Evolutionary conservation across 179 eudicot genomes (phyloP), one percentile per base, ranked within the genome.

Genomic region (Heliamphora pulchella): DNA sequence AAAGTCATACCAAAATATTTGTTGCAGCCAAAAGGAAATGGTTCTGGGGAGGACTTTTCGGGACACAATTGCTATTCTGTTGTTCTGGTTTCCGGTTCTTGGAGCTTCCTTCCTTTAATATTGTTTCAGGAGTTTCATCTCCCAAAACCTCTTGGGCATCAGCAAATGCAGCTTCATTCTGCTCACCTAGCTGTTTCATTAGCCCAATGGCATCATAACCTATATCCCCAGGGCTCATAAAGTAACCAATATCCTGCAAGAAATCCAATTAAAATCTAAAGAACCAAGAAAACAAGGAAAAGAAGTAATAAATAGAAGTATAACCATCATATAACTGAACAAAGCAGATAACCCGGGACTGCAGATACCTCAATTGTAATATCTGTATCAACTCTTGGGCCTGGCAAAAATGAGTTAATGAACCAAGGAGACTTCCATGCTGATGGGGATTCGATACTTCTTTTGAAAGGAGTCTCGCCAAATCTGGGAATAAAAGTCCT

Each of bases 391-490:
- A 92, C 86, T 83, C 91, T 90, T 62, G 93, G 91, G 81, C 96
- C 90, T 76, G 93, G 88, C 80, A 88, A 77, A 64, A 91, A 84
- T 63, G 91, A 85, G 86, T 90, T 94, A 44, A 91, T 81, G 83
- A 89, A 91, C 99, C 98, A 96, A 71, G 99, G 99, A 44, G 99
- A 96, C 81, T 90, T 96, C 97, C 96, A 96, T 57, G 94, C 97
- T 58, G 99, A 94, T 81, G 99, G 99, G 80, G 99, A 96, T 77
- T 96, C 99, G 62, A 92, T 79, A 86, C 94, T 92, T 87, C 90
- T 83, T 83, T 85, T 94, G 68, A 89, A 90, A 74, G 98, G 99
- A 20, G 98, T 96, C 69, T 89, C 96, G 17, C 91, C 88, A 80
- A 92, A 92, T 64, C 99, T 96, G 80, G n/a, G 6, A 73, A 46